A percentile compares a stretch with the other conserved stretches of the same genome.
phyloP scores from a whole-genome alignment of 2,329 filamentous ascomycete species.

The Penicillium sp. region DNA sequence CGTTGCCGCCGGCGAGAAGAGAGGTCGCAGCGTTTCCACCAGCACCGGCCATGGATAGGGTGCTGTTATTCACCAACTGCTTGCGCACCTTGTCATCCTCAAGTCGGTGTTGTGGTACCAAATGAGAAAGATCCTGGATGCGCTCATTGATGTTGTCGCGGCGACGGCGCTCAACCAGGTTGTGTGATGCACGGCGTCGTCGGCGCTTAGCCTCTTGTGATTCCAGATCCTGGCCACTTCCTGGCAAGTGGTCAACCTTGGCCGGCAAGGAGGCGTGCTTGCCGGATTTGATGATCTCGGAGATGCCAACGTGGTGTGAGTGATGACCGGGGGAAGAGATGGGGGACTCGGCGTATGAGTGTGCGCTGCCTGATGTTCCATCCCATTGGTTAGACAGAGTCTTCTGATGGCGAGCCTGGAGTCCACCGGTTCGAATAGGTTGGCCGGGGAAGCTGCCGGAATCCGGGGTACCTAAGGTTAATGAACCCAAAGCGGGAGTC shows the following conservation, averaged over 20 bases:
- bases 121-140: slow-evolving; percentile 91
- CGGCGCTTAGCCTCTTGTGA: slow-evolving; percentile 93
- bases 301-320: slow-evolving; percentile 68
- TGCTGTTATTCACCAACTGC: slow-evolving; percentile 86
- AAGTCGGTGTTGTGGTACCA: slow-evolving; percentile 86
- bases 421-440: slow-evolving; percentile 67
- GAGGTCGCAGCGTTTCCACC: slow-evolving; percentile 66
- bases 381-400: slow-evolving; percentile 88
- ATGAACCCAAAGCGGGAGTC: slow-evolving; percentile 70
- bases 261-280: slow-evolving; percentile 85
- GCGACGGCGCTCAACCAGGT: slow-evolving; percentile 88
- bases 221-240: slow-evolving; percentile 55
- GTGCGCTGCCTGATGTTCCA: slow-evolving; percentile 76
- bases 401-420: slow-evolving; percentile 69
- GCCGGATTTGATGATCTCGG: slow-evolving; percentile 78
- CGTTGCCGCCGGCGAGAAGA: slow-evolving; percentile 78
- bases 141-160: slow-evolving; percentile 98
- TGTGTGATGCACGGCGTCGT: slow-evolving; percentile 88
- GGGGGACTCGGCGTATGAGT: slow-evolving; percentile 84
- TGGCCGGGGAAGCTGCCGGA: slow-evolving; percentile 71
- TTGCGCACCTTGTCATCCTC: slow-evolving; percentile 98
- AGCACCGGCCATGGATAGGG: slow-evolving; percentile 74
- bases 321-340: slow-evolving; percentile 70
- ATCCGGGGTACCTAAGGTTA: slow-evolving; percentile 71
- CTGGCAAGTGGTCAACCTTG: slow-evolving; percentile 63